These are phyloP conservation scores for Venturia aucupariae DNA, from an alignment of 2,329 filamentous ascomycete species.

Conservation along the genomic window DNA sequence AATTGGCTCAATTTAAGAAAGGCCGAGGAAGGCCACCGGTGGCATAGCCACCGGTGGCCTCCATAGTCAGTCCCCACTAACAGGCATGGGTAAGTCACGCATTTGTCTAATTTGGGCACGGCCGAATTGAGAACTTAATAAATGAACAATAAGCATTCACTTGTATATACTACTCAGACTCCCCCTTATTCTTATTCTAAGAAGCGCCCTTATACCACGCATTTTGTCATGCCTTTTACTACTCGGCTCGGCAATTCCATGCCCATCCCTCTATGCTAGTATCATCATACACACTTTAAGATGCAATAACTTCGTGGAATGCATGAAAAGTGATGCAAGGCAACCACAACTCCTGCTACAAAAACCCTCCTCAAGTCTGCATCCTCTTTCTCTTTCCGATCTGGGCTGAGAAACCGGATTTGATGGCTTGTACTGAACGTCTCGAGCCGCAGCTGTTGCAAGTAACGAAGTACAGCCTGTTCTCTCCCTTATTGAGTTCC, in stretches of 20 bases:
- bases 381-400: constrained; percentile 13
- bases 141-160: neutral
- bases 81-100: constrained; percentile 1
- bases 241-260: neutral
- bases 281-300: neutral
- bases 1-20: too few species aligned
- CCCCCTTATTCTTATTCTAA: neutral
- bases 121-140: neutral
- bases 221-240: neutral
- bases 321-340: neutral
- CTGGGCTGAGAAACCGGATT: constrained; percentile 99
- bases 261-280: neutral
- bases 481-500: constrained; percentile 96
- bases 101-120: neutral
- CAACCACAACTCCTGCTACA: neutral
- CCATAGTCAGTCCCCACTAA: too few species aligned
- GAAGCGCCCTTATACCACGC: neutral
- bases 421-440: constrained; percentile 92
- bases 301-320: neutral
- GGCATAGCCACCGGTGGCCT: too few species aligned
- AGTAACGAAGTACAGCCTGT: constrained; percentile 97
- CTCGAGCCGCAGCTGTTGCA: constrained; percentile 64
- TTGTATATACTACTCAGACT: neutral
- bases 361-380: neutral
- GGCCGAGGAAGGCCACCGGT: too few species aligned